Evolutionary conservation across 2,329 filamentous ascomycete genomes (phyloP).

Genomic region (Diaporthe longicolla): DNA sequence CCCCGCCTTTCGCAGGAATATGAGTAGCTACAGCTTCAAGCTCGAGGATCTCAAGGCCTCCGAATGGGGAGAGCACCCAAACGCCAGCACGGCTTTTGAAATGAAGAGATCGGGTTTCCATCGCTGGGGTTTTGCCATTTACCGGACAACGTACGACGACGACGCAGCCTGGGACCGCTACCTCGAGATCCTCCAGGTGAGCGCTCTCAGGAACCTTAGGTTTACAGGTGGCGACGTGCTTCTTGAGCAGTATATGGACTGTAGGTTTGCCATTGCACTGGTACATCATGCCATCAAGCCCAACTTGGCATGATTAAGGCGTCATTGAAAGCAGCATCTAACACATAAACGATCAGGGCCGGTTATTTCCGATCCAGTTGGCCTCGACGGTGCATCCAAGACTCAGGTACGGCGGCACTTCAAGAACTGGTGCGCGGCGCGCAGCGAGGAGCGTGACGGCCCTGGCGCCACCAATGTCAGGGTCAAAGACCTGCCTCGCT

Average conservation of each 20-base stretch:
- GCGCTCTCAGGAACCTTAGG: neutral
- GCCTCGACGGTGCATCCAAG: neutral
- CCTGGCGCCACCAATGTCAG: neutral
- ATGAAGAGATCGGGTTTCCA: neutral
- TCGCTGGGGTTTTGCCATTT: neutral
- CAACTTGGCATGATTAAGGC: no score
- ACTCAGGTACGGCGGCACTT: neutral
- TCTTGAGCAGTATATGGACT: slow-evolving; percentile 10
- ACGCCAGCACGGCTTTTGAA: neutral
- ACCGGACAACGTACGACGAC: slow-evolving; percentile 12
- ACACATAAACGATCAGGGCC: neutral
- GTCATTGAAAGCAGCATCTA: neutral
- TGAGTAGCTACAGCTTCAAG: slow-evolving; percentile 1
- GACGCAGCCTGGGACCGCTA: slow-evolving; percentile 4
- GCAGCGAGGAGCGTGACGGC: slow-evolving; percentile 15
- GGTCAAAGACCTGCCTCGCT: neutral
- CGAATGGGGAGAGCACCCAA: neutral
- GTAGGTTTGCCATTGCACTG: neutral
- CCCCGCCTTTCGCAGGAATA: neutral
- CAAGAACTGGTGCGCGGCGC: neutral
- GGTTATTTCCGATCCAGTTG: neutral
- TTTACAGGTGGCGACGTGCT: neutral
- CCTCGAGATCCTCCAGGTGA: neutral
- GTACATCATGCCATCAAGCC: neutral
- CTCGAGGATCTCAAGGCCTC: neutral